These are phyloP conservation scores for Tylopilus sp. DNA, from an alignment of 768 basidiomycete genomes.

Conservation along the genomic window DNA sequence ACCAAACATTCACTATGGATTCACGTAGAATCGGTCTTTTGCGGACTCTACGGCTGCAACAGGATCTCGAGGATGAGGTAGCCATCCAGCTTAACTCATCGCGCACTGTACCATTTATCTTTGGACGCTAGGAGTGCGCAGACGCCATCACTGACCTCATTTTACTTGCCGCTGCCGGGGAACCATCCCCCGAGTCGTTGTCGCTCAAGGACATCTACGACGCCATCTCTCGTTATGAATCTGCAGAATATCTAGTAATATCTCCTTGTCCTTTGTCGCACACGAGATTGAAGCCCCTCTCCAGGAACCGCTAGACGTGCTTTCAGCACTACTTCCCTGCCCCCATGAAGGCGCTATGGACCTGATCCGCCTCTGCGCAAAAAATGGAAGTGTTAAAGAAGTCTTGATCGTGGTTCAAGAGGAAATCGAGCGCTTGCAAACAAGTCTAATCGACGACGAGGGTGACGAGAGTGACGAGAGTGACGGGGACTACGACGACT, in stretches of 20 bases:
- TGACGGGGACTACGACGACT: not conserved
- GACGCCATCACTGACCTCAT: slow-evolving; percentile 19
- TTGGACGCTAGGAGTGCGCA: slow-evolving; percentile 17
- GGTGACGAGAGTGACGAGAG: slow-evolving; percentile 14
- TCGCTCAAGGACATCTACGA: slow-evolving; percentile 20
- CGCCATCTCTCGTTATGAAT: slow-evolving; percentile 12
- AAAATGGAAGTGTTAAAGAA: slow-evolving; percentile 38
- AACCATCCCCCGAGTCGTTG: not conserved
- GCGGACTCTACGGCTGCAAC: slow-evolving; percentile 15
- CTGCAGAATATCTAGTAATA: slow-evolving; percentile 19
- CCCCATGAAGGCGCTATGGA: slow-evolving; percentile 26
- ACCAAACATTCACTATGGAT: not conserved
- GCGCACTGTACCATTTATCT: not conserved
- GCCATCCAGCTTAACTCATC: not conserved
- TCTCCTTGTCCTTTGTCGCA: not conserved
- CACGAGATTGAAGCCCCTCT: not conserved
- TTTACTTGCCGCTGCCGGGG: slow-evolving; percentile 10
- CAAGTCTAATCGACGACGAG: slow-evolving; percentile 10
- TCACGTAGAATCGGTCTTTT: slow-evolving; percentile 8
- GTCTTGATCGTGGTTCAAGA: slow-evolving; percentile 41
- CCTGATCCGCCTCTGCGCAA: slow-evolving; percentile 33
- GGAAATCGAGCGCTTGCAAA: slow-evolving; percentile 31
- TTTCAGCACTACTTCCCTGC: slow-evolving; percentile 36
- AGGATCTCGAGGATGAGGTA: slow-evolving; percentile 27
- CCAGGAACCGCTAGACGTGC: slow-evolving; percentile 39